phyloP scores from a whole-genome alignment of 148 eudicot genomes.

The Salicornia ramosissima region DNA sequence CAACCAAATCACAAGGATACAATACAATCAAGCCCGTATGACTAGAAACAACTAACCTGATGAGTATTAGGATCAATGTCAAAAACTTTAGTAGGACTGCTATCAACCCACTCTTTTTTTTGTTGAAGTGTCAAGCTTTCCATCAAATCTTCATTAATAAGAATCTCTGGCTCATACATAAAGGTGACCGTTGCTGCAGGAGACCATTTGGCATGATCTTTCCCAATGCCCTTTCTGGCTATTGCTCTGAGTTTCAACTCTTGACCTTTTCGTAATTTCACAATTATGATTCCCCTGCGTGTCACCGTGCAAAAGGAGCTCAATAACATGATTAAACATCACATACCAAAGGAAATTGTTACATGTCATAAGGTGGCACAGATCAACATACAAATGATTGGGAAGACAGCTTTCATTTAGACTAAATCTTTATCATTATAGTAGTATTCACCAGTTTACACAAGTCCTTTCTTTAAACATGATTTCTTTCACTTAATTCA shows the following conservation, averaged over 20 bases:
- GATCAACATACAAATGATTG: background rate
- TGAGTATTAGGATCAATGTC: constrained; percentile 64
- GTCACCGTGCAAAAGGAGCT: background rate
- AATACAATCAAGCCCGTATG: background rate
- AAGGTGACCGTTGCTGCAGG: constrained; percentile 98
- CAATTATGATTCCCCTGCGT: constrained; percentile 85
- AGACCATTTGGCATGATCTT: constrained; percentile 98
- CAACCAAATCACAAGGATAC: background rate
- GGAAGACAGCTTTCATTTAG: background rate
- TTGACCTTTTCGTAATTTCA: constrained; percentile 92
- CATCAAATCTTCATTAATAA: constrained; percentile 86
- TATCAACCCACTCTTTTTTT: constrained; percentile 69
- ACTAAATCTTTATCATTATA: background rate
- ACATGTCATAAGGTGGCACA: constrained; percentile 2
- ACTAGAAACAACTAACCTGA: constrained; percentile 50
- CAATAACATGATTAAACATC: background rate
- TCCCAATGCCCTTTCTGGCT: constrained; percentile 94
- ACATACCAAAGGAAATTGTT: background rate
- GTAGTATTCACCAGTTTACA: background rate
- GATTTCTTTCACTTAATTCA: background rate
- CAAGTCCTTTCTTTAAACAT: background rate
- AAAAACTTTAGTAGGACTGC: constrained; percentile 95
- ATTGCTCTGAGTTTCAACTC: constrained; percentile 92
- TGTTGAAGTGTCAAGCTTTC: constrained; percentile 65
- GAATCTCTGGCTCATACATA: constrained; percentile 93